Evolutionary conservation across 306 rosid species (phyloP), one percentile per base, ranked within the genome.

Genomic region (Erythrophleum fordii): DNA sequence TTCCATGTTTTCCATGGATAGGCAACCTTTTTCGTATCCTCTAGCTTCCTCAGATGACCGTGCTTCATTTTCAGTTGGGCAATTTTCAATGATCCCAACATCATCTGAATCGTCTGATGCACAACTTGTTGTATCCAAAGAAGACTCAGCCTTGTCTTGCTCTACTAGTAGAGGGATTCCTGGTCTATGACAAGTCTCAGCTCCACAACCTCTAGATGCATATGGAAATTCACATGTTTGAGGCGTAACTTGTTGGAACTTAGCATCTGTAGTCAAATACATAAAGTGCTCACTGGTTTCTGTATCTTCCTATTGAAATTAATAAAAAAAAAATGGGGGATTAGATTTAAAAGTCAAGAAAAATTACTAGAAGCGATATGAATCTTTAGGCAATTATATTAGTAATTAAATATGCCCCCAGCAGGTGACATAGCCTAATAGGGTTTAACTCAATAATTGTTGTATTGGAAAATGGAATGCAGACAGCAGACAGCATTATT

Each of bases 251-350:
- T 87, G 91, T 77, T 81, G 93, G 82, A 84, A 83, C 70, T 86
- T 90, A 56, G 83, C 13, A 17, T 90, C 91, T 25, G 89, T 11
- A 52, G 91, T 56, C 79, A 89, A 65, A 82, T 81, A 91, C 85
- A 86, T 76, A 71, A 78, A 86, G 31, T 80, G 93, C 68, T 89
- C 98, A 68, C 89, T 89, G 29, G 86, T 84, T 77, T 87, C 93
- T n/a, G 85, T 68, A 14, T 77, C 90, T 75, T 91, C 98, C 98
- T 94, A 78, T 86, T 28, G 82, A 77, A 26, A 69, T 53, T 11
- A 2, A 4, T 2, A 4, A 4, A 3, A 42, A 77, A 35, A 70
- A 22, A 37, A 51, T 14, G 42, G 2, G 49, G 10, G 7, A 60
- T 87, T 25, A 89, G 70, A 56, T 83, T n/a, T 25, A 52, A 41